Evolutionary conservation across 305 asterid species (phyloP).

Genomic region (Fraxinus nigra): DNA sequence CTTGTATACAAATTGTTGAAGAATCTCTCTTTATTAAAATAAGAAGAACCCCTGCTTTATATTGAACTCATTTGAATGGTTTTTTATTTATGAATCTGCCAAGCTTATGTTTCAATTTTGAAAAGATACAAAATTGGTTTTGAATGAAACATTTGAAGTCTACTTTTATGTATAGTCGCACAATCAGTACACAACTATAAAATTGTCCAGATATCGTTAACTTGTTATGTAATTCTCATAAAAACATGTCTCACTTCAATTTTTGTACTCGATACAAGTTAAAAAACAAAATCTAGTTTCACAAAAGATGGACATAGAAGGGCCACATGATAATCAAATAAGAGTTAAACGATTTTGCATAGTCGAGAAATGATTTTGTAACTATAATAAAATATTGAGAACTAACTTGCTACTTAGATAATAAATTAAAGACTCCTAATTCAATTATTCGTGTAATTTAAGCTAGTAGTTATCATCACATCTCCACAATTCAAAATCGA

Average conservation of each 20-base stretch:
- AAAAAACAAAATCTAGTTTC: not conserved
- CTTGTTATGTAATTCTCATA: not conserved
- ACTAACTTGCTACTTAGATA: not conserved
- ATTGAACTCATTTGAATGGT: not conserved
- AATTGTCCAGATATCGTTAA: not conserved
- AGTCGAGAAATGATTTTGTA: not conserved
- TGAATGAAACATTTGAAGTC: not conserved
- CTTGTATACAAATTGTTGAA: not conserved
- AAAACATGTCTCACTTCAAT: not conserved
- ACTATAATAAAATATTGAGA: not conserved
- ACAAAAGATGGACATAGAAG: not conserved
- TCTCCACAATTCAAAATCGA: not conserved
- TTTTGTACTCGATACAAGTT: not conserved
- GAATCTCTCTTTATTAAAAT: not conserved
- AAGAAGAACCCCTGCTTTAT: not conserved
- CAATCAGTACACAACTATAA: not conserved
- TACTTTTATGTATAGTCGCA: not conserved
- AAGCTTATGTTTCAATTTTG: not conserved
- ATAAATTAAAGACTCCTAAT: too few relatives aligned
- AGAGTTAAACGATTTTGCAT: not conserved
- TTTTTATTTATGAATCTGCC: not conserved
- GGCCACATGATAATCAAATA: not conserved
- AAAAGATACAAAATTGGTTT: not conserved
- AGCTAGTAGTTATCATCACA: not conserved
- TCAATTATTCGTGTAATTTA: not conserved